phyloP scores from a whole-genome alignment of 1,284 basidiomycete species.

The Schizopora paradoxa region DNA sequence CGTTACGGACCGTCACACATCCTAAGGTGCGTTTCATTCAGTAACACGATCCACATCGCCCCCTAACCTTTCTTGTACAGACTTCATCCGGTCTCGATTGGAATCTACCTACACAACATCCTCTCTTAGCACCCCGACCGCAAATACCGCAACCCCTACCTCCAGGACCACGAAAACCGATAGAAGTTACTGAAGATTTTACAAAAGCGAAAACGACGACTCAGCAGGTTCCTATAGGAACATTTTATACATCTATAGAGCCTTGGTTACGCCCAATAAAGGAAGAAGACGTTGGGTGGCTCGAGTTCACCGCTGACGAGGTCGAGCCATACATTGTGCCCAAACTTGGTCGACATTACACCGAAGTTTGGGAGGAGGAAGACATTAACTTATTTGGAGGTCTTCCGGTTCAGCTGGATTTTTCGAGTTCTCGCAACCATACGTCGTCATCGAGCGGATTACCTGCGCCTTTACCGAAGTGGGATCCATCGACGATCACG shows the following conservation, averaged over 20 bases:
- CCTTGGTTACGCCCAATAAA: constrained; percentile 80
- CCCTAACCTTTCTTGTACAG: constrained; percentile 25
- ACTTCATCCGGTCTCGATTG: constrained; percentile 50
- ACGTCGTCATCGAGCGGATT: constrained; percentile 29
- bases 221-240: constrained; percentile 56
- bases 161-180: constrained; percentile 72
- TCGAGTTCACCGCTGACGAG: constrained; percentile 85
- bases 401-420: constrained; percentile 37
- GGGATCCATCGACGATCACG: constrained; percentile 66
- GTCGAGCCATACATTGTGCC: constrained; percentile 84
- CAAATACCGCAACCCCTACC: constrained; percentile 38
- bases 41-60: not conserved
- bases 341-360: constrained; percentile 83
- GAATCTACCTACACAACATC: constrained; percentile 39
- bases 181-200: constrained; percentile 82
- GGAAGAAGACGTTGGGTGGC: constrained; percentile 88
- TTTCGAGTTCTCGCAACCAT: constrained; percentile 28
- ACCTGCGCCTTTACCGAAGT: constrained; percentile 48
- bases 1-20: constrained; percentile 38
- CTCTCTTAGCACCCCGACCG: constrained; percentile 61
- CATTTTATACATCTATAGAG: constrained; percentile 82
- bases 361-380: constrained; percentile 88
- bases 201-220: constrained; percentile 71
- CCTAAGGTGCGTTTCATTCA: constrained; percentile 44
- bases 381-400: constrained; percentile 55